Conservation (phyloP, 129 eudicot species). For the Lactuca sativa region DNA sequence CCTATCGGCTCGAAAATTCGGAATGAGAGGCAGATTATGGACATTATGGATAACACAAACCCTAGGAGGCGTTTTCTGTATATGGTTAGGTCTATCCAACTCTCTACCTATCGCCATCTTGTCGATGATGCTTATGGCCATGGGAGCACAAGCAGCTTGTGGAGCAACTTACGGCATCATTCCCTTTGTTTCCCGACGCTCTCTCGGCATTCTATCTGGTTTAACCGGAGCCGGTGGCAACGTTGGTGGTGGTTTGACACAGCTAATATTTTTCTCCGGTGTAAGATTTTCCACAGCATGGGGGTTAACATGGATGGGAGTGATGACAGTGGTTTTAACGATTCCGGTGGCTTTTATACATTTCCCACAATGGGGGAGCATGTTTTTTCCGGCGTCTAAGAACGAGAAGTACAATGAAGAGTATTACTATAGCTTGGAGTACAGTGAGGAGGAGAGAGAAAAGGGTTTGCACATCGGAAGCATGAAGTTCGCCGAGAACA, state of each 20-base stretch:
- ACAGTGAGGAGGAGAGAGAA: constrained; percentile 48
- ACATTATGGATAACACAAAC: constrained; percentile 57
- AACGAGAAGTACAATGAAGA: constrained; percentile 45
- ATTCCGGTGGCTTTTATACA: constrained; percentile 59
- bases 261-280: constrained; percentile 63
- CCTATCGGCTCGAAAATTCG: constrained; percentile 38
- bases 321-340: constrained; percentile 52
- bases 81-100: constrained; percentile 57
- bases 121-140: constrained; percentile 72
- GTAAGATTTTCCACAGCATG: constrained; percentile 46
- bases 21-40: constrained; percentile 64
- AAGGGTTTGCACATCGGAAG: constrained; percentile 52
- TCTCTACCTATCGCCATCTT: constrained; percentile 48
- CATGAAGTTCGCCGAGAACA: constrained; percentile 53
- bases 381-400: constrained; percentile 49
- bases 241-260: constrained; percentile 74
- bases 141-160: constrained; percentile 80
- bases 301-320: constrained; percentile 70
- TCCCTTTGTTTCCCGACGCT: constrained; percentile 72
- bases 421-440: constrained; percentile 52
- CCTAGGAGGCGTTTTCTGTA: constrained; percentile 46
- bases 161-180: constrained; percentile 85
- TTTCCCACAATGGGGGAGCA: constrained; percentile 86
- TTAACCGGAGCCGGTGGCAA: constrained; percentile 79
- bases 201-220: constrained; percentile 63